These are phyloP conservation scores for Saccharomycopsis fodiens DNA, from an alignment of 805 yeast genomes.

Conservation along the genomic window DNA sequence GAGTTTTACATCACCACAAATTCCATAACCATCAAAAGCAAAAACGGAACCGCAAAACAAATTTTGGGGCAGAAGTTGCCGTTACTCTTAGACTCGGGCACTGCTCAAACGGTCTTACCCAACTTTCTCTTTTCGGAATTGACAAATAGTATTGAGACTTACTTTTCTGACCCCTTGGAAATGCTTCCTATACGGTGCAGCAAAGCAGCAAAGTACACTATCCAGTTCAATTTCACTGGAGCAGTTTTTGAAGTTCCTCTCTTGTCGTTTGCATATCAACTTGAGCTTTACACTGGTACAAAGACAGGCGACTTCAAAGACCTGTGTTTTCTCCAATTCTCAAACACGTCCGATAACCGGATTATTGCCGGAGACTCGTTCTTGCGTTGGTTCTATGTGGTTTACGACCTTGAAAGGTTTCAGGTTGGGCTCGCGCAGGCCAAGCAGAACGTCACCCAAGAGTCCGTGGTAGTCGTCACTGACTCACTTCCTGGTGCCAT, in stretches of 20 bases:
- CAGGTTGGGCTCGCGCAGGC: constrained; percentile 42
- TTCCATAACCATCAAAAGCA: background rate
- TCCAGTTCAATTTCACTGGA: constrained; percentile 49
- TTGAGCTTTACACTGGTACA: background rate
- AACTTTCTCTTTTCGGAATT: background rate
- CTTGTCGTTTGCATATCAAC: background rate
- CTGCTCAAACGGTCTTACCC: background rate
- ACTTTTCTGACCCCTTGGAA: background rate
- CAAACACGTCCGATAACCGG: constrained; percentile 20
- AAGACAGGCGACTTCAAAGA: background rate
- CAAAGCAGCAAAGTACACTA: constrained; percentile 24
- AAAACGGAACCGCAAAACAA: background rate
- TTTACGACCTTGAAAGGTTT: constrained; percentile 41
- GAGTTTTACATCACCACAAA: constrained; percentile 4
- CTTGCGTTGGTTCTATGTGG: constrained; percentile 44
- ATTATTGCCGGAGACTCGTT: constrained; percentile 47
- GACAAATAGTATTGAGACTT: background rate
- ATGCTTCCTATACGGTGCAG: background rate
- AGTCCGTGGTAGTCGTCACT: background rate
- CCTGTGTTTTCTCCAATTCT: constrained; percentile 5
- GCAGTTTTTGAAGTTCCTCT: constrained; percentile 42
- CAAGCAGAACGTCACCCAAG: background rate
- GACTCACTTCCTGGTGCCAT: constrained; percentile 6
- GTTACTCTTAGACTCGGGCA: background rate
- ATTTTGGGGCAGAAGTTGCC: background rate